Base-by-base conservation (phyloP, 2,329 filamentous ascomycete genomes). In the Conoideocrella luteorostrata region DNA sequence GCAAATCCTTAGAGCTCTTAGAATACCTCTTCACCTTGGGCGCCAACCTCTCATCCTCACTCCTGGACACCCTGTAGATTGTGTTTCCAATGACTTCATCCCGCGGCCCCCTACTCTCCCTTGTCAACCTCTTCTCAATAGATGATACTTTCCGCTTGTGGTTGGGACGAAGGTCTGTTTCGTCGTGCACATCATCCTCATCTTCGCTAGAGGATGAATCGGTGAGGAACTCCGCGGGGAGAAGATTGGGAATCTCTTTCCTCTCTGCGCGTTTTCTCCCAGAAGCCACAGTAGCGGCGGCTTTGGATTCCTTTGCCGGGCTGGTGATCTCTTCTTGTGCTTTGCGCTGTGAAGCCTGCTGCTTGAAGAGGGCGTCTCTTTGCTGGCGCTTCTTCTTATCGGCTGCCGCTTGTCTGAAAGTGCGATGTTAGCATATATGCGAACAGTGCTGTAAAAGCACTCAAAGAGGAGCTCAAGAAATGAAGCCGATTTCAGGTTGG, bases 371-470 rank as follows among this genome's bases (percentile, higher is more conserved):
- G 18, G 65, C 64, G 54, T 78, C 74, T 44, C 72, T 69, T 57
- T 75, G 69, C 55, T 77, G 72, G 28, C 77, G 72, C 61, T 77
- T 80, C 42, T 68, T 67, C 60, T 76, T 80, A 49, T 72, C 62
- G 5, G 64, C 64, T 10, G 71, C 70, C 4, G 68, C 69, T 64
- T 74, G 67, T 53, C 76, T 79, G 20, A 9, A n/a, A 4, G 7
- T 18, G 4, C 13, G 34, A n/a, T n/a, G n/a, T n/a, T n/a, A n/a
- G n/a, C n/a, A n/a, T n/a, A n/a, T n/a, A n/a, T n/a, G n/a, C n/a
- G n/a, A n/a, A n/a, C n/a, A n/a, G n/a, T n/a, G n/a, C n/a, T n/a
- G n/a, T n/a, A n/a, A n/a, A n/a, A n/a, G n/a, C n/a, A n/a, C n/a
- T n/a, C n/a, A n/a, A n/a, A n/a, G n/a, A n/a, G n/a, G n/a, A n/a